Evolutionary conservation across 371 early-diverging fungal genomes (phyloP), one percentile per base, ranked within the genome.

Genomic region (Mortierella sp.): DNA sequence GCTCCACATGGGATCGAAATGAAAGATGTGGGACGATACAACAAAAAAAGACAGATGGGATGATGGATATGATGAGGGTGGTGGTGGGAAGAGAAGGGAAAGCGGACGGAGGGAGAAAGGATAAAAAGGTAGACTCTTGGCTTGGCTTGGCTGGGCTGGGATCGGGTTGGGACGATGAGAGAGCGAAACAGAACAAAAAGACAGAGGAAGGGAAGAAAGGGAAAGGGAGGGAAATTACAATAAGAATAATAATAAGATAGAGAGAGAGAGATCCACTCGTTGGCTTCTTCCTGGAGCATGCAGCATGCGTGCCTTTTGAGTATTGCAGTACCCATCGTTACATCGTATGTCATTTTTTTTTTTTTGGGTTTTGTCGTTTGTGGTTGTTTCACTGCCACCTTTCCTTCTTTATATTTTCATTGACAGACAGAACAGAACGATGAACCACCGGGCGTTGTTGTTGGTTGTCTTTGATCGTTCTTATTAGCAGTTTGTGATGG

Each of bases 121-220:
- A 50, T 24, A 53, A 53, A 53, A 53, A 19, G 19, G 45, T 45
- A 9, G 24, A n/a, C n/a, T n/a, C 16, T 5, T 55, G 58, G 22
- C 34, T 19, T 16, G 58, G 24, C 22, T 31, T 29, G 55, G 19
- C 31, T 29, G 58, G 19, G 29, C 34, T 34, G 58, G 34, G 58
- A 58, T 58, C 58, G 58, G 58, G 34, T 31, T 58, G 58, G 58
- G 58, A 58, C 29, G 58, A 53, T 13, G 53, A 55, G 29, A 26
- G 29, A 53, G 58, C 19, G 58, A 58, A 31, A 31, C n/a, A 26
- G 24, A 29, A 29, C 29, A 14, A 13, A 55, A 55, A 13, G 53
- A 26, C 3, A 26, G 26, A 26, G 26, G 24, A 9, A 52, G 26
- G 11, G 55, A 13, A 55, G 26, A 19, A 26, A 26, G 55, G 53